Evolutionary conservation across 2,329 filamentous ascomycete genomes (phyloP).

Genomic region (Colletotrichum sp.): DNA sequence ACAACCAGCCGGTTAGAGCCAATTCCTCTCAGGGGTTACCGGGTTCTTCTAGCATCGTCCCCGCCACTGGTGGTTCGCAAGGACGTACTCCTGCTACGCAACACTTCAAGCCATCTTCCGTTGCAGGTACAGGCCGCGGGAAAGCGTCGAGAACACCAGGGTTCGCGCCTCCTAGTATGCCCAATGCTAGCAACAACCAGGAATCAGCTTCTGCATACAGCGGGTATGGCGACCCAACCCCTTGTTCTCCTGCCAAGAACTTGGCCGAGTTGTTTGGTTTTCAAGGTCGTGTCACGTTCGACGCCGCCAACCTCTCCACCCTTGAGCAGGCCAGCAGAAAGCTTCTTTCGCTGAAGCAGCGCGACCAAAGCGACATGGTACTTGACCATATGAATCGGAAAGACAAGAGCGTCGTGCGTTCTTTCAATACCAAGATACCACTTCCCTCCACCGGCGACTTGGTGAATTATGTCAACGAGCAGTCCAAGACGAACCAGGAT

Average conservation of each 20-base stretch:
- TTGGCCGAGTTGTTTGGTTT: constrained; percentile 25
- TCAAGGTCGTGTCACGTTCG: constrained; percentile 36
- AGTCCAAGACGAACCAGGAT: neutral
- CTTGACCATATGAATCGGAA: neutral
- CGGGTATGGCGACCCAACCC: neutral
- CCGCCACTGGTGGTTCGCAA: neutral
- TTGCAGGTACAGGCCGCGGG: neutral
- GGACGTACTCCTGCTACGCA: neutral
- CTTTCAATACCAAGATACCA: neutral
- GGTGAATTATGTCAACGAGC: neutral
- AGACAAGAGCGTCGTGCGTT: neutral
- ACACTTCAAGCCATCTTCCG: neutral
- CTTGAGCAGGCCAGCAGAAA: constrained; percentile 25
- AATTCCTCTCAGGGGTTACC: neutral
- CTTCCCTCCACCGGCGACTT: neutral
- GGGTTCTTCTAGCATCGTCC: neutral
- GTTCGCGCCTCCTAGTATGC: neutral
- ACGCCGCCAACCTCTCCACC: constrained; percentile 22
- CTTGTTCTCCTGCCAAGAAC: neutral
- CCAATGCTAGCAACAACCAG: neutral
- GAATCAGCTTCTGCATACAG: neutral
- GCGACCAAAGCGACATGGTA: neutral
- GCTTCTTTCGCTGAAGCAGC: constrained; percentile 25
- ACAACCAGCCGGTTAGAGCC: neutral
- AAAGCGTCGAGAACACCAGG: neutral